Evolutionary conservation across 306 rosid species (phyloP), one percentile per base, ranked within the genome.

Genomic region (Pterocarpus santalinus): DNA sequence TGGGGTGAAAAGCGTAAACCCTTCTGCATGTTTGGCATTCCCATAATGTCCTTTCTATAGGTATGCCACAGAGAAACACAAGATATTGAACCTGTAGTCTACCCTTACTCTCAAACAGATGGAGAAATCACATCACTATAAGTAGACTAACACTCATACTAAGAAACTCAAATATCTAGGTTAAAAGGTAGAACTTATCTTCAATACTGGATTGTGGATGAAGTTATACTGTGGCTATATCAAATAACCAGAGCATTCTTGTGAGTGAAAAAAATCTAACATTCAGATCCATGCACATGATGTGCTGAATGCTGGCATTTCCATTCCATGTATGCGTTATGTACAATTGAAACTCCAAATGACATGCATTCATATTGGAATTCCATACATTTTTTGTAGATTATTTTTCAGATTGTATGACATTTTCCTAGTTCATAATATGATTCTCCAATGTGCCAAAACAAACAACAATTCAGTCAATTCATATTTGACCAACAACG

Each of bases 281-380:
- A 57, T 32, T 43, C 13, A 22, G 12, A 12, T 55, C 10, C 53
- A 38, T 32, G 67, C 4, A 12, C 39, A 72, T 17, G 14, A 39
- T 55, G 51, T 33, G 17, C 55, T 52, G 55, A 28, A 65, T 36
- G 51, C 65, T n/a, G 30, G 17, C 14, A 38, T 28, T 56, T 65
- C 51, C 16, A n/a, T 51, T 52, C 55, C 65, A 70, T 83, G 13
- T 33, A 36, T 77, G 7, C 61, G 44, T 76, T 15, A 46, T 49
- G 51, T 65, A 65, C 57, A 72, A 22, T 61, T 72, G 39, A 35
- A 73, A 57, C 65, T 61, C 53, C 77, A 64, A 56, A 57, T 28
- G 30, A 22, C 60, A 57, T 11, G 33, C 76, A 46, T 58, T 28
- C 28, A 43, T 53, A 82, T 55, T n/a, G 44, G 44, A 57, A 22